Conservation (phyloP, 139 green algal species). For the Monoraphidium neglectum region DNA sequence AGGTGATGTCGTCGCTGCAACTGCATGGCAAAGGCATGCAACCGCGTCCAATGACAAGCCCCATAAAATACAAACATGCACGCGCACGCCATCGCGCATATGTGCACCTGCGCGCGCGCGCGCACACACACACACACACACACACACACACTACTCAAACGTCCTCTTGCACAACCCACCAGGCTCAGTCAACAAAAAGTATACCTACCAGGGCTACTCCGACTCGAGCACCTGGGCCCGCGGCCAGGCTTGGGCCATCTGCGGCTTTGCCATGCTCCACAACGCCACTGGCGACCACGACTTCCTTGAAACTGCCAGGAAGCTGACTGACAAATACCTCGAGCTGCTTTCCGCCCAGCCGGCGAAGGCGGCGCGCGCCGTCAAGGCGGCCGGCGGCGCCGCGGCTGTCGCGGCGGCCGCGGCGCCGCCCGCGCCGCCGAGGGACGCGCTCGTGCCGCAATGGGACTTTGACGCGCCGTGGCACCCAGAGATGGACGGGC, state of each 20-base stretch:
- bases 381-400: too few relatives aligned
- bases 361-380: background rate
- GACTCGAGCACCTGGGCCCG: conserved; percentile 12
- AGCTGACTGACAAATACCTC: background rate
- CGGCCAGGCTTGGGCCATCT: conserved; percentile 9
- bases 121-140: too few relatives aligned
- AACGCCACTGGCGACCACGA: background rate
- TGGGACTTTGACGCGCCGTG: conserved; percentile 33
- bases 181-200: background rate
- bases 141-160: too few relatives aligned
- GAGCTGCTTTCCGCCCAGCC: conserved; percentile 5
- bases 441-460: conserved; percentile 7
- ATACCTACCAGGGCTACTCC: conserved; percentile 14
- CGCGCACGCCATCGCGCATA: too few relatives aligned
- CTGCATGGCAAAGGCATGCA: too few relatives aligned
- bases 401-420: too few relatives aligned
- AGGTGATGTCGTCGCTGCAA: too few relatives aligned
- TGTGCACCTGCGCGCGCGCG: too few relatives aligned
- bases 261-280: conserved; percentile 1
- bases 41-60: too few relatives aligned
- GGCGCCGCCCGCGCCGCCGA: too few relatives aligned
- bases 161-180: too few relatives aligned
- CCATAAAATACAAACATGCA: too few relatives aligned
- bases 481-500: background rate
- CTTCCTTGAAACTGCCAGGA: background rate